Base-by-base conservation (phyloP, 1,284 basidiomycete species). In the Cutaneotrichosporon spelunceum region DNA sequence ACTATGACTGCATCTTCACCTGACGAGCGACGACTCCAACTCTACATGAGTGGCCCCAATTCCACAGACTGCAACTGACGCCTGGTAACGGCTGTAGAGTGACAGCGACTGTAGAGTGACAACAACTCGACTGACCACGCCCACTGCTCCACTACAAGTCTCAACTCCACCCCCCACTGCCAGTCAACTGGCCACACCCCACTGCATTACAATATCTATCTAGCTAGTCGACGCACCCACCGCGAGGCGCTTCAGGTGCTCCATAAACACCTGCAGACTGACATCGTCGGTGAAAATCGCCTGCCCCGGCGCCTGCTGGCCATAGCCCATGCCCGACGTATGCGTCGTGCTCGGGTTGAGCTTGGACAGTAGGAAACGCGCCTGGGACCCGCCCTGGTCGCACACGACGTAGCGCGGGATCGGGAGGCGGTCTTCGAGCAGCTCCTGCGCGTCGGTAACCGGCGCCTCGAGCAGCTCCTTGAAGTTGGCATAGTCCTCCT, bases 211-310 rank as follows among this genome's bases (percentile, higher is more conserved):
- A 56, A 56, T 34, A 44, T 44, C 57, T 52, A 58, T 27, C 68
- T 73, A 74, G 64, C 73, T 77, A 9, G 75, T 75, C 33, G 75
- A 75, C 16, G 75, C 75, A 19, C 75, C 75, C n/a, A 77, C 75
- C 42, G 75, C 75, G 82, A 94, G 79, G 72, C 91, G 85, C 79
- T 93, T 93, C 78, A 93, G 82, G 81, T 93, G 89, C 77, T 94
- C 91, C 92, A 94, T 94, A 82, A 96, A 95, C 62, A 95, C 90
- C 78, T 94, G 92, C 80, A 95, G 84, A 77, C 91, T 94, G 64
- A 99, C 95, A 79, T 99, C 96, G 79, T 99, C 96, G 58, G 96
- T 99, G 78, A 98, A 97, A 81, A 99, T 98, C 19, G 93, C 93
- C 76, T 92, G 90, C 4, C 94, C 95, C 3, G 56, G 56, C 1